Base-by-base conservation (phyloP, 768 basidiomycete species). In the Mycena polygramma region DNA sequence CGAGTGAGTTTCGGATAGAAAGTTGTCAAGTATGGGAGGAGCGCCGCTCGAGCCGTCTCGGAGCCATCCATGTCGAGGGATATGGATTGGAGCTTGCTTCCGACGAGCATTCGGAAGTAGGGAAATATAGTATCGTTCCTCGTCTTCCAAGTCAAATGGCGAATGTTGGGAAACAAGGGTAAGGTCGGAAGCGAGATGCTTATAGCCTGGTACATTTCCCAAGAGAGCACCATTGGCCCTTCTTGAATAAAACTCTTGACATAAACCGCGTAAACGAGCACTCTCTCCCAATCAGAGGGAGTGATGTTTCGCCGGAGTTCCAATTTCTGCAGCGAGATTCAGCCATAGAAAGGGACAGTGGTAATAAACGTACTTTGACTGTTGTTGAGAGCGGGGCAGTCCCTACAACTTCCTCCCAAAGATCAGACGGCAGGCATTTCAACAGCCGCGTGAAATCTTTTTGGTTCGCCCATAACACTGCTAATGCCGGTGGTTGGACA, bases 111-210 rank as follows among this genome's bases (percentile, higher is more conserved):
- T 15, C 41, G 59, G 36, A 68, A 45, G 54, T 55, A 63, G 9
- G 67, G 53, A 24, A 62, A 68, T 39, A 63, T 9, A 46, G 55
- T 26, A 22, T 68, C 67, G 17, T n/a, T 8, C 14, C 15, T 41
- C 41, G 67, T 36, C 14, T 30, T 41, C 67, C 67, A 63, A 39
- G 60, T 68, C 35, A 68, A 17, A n/a, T 57, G 53, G 52, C 59
- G 67, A 26, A 68, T 8, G 30, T 62, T 68, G 45, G 67, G 67
- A 35, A 68, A 57, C 43, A 68, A 36, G 43, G 67, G 67, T 41
- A 19, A 30, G 17, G 22, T 39, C 7, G 67, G 54, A 9, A 68
- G 67, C n/a, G 67, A 36, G 26, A 68, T 30, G 60, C 45, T 62
- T 13, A 68, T 8, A 9, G 52, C 41, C 22, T 35, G 53, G 37